Percentiles rank a stretch among this genome's conserved stretches.
Conservation (phyloP, 768 basidiomycete species). For the Termitomyces sp. region DNA sequence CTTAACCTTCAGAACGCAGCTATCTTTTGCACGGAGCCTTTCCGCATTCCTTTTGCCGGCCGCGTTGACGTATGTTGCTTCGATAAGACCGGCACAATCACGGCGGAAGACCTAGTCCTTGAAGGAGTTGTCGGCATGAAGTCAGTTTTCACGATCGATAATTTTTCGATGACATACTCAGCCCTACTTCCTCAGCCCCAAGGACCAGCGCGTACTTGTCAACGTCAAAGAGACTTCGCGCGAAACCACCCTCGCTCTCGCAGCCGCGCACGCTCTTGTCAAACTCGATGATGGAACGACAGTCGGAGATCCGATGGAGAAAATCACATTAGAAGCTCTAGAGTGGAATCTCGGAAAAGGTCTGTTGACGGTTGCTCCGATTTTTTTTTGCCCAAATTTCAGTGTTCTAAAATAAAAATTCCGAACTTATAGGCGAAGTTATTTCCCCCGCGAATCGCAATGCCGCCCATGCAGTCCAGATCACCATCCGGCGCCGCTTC, state of each 20-base stretch:
- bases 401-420: slow-evolving; percentile 45
- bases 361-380: slow-evolving; percentile 22
- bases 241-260: slow-evolving; percentile 85
- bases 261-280: slow-evolving; percentile 93
- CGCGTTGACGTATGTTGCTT: slow-evolving; percentile 98
- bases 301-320: slow-evolving; percentile 99
- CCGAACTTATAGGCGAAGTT: slow-evolving; percentile 55
- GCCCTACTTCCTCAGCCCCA: slow-evolving; percentile 37
- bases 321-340: slow-evolving; percentile 88
- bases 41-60: slow-evolving; percentile 95
- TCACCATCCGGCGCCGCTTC: slow-evolving; percentile 87
- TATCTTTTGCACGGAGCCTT: slow-evolving; percentile 98
- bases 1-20: slow-evolving; percentile 44
- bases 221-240: slow-evolving; percentile 73
- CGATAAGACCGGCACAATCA: slow-evolving; percentile 99
- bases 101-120: slow-evolving; percentile 90
- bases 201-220: slow-evolving; percentile 65
- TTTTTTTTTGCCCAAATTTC: not conserved
- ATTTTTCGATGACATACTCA: slow-evolving; percentile 7
- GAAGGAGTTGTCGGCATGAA: slow-evolving; percentile 92
- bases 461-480: slow-evolving; percentile 54
- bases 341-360: slow-evolving; percentile 84
- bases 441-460: slow-evolving; percentile 57
- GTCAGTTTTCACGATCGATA: slow-evolving; percentile 42
- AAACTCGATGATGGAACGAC: slow-evolving; percentile 90